A percentile compares a stretch with the other conserved stretches of the same genome.
phyloP scores from a whole-genome alignment of 2,329 filamentous ascomycete species.

The Coniochaeta sp. region DNA sequence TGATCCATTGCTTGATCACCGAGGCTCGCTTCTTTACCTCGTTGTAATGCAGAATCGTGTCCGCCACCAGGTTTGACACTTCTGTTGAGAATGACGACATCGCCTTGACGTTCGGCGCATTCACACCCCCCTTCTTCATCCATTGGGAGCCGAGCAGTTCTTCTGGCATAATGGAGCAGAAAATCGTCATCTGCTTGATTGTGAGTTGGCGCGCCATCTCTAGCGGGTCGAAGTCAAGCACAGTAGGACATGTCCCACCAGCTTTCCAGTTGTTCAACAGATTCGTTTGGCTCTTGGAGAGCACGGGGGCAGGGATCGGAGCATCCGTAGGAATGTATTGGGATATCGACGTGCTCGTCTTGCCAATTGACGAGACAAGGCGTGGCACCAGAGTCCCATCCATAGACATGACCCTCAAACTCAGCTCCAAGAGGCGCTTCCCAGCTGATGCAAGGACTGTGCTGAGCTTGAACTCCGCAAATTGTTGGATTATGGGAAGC shows the following conservation, averaged over 20 bases:
- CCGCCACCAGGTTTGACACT: conserved; percentile 83
- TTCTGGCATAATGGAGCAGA: conserved; percentile 85
- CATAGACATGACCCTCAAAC: conserved; percentile 65
- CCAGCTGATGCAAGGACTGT: conserved; percentile 68
- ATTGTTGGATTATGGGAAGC: conserved; percentile 67
- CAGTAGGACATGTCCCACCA: conserved; percentile 61
- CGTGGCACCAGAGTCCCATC: conserved; percentile 74
- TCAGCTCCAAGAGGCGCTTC: conserved; percentile 71
- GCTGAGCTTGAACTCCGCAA: conserved; percentile 68
- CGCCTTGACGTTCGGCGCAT: conserved; percentile 82
- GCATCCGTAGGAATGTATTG: conserved; percentile 65
- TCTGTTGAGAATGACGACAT: conserved; percentile 93
- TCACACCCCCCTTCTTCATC: conserved; percentile 77
- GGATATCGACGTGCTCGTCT: conserved; percentile 69
- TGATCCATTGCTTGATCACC: conserved; percentile 97
- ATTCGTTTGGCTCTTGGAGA: conserved; percentile 71
- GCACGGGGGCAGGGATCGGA: conserved; percentile 59
- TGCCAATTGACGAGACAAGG: conserved; percentile 78
- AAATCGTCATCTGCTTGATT: conserved; percentile 83
- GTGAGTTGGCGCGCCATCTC: conserved; percentile 91
- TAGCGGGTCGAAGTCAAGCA: conserved; percentile 85
- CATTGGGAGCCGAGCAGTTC: conserved; percentile 89
- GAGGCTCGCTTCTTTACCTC: conserved; percentile 87
- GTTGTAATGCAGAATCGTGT: conserved; percentile 81
- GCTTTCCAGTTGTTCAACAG: conserved; percentile 67